Base-by-base conservation (phyloP, 2,329 filamentous ascomycete genomes). In the Aspergillus alliaceus region DNA sequence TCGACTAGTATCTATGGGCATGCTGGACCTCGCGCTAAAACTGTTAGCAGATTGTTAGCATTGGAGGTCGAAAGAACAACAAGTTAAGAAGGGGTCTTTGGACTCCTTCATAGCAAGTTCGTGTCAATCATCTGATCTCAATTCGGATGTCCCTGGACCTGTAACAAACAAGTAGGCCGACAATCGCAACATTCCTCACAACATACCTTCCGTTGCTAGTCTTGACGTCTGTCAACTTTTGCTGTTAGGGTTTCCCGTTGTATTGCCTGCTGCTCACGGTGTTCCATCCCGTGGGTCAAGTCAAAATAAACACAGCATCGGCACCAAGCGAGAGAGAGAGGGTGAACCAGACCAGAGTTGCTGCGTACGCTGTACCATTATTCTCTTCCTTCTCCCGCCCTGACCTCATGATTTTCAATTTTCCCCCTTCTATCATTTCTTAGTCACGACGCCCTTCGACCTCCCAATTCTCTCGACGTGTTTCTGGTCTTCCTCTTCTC, bases 241-340 rank as follows among this genome's bases (percentile, higher is more conserved):
- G 8, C 11, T 50, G 32, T 24, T 40, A 47, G 25, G 44, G 25
- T 47, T 31, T 47, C 25, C 39, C 22, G 12, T 48, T 42, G 51
- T 39, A n/a, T 40, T 42, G 54, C 56, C 59, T n/a, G n/a, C n/a
- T n/a, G n/a, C n/a, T n/a, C n/a, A n/a, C n/a, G 63, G 68, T 67
- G 68, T 20, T 40, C 34, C 22, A 20, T 31, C 29, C 39, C 47
- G 57, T 57, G 62, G 63, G 69, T 68, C 68, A 66, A n/a, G 64
- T 69, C 72, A 71, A 70, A 73, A 74, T 70, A 73, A 72, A 72
- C 63, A 66, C 58, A 63, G 47, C 48, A 54, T 50, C 61, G 54
- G 56, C 53, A 58, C 46, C 58, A 65, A 66, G 65, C 65, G 64
- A 65, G 57, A 58, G 58, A 54, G 51, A 53, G 32, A 32, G 56